Conservation (phyloP, 2,329 filamentous ascomycete species). For the Sarocladium brachiariae region DNA sequence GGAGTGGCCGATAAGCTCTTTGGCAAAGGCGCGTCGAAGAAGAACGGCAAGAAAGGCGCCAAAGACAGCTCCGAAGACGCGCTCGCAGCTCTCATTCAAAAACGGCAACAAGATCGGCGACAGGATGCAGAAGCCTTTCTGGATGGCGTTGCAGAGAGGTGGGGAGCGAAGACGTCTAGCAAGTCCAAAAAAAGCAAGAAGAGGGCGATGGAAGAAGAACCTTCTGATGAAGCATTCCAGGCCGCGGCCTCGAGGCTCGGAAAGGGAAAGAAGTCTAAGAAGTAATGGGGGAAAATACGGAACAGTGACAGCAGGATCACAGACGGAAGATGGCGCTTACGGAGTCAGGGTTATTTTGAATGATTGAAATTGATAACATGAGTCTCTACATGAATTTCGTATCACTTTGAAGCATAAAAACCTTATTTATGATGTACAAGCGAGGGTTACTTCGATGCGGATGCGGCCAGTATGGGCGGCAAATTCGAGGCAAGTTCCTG, state of each 20-base stretch:
- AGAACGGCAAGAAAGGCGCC: slow-evolving; percentile 25
- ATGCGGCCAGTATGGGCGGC: too few relatives aligned
- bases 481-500: too few relatives aligned
- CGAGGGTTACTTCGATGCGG: too few relatives aligned
- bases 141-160: slow-evolving; percentile 71
- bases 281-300: too few relatives aligned
- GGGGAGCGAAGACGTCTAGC: slow-evolving; percentile 36
- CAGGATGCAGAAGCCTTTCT: slow-evolving; percentile 48
- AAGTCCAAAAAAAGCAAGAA: slow-evolving; percentile 47
- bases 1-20: slow-evolving; percentile 67
- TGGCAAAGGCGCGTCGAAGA: slow-evolving; percentile 32
- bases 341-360: too few relatives aligned
- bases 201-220: slow-evolving; percentile 53
- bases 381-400: too few relatives aligned
- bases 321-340: too few relatives aligned
- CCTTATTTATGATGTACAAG: too few relatives aligned
- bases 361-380: too few relatives aligned
- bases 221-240: slow-evolving; percentile 55
- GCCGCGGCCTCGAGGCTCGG: slow-evolving; percentile 45
- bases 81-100: slow-evolving; percentile 68
- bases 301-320: too few relatives aligned
- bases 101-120: slow-evolving; percentile 57
- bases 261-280: slow-evolving; percentile 22
- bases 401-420: too few relatives aligned
- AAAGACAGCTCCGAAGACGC: slow-evolving; percentile 40